Percentiles rank a stretch among this genome's conserved stretches.
Evolutionary conservation across 2,329 filamentous ascomycete species (phyloP).

Genomic region (Phyllosticta citrichinensis): DNA sequence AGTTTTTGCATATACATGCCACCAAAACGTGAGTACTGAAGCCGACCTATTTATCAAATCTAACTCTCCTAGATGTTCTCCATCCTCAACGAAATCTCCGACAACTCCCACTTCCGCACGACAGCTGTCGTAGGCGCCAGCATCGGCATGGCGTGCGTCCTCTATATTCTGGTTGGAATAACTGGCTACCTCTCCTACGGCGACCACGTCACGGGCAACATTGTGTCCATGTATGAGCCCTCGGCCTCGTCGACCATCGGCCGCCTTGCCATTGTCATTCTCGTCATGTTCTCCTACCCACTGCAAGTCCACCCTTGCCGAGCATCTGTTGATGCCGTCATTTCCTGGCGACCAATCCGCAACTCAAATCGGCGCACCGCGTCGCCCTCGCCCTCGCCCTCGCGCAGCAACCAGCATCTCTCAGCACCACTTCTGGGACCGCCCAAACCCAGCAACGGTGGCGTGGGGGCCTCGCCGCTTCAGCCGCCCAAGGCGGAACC

Average conservation of each 20-base stretch:
- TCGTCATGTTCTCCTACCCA: constrained; percentile 94
- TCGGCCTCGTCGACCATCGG: constrained; percentile 82
- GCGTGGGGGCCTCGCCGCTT: neutral
- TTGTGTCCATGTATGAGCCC: constrained; percentile 72
- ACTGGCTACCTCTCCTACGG: constrained; percentile 96
- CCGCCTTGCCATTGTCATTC: constrained; percentile 86
- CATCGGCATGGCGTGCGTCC: constrained; percentile 75
- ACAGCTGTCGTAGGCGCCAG: constrained; percentile 71
- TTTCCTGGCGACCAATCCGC: constrained; percentile 67
- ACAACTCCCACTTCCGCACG: constrained; percentile 70
- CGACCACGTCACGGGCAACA: constrained; percentile 80
- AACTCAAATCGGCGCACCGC: constrained; percentile 18
- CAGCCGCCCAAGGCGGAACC: constrained; percentile 26
- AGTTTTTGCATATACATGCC: constrained; percentile 98
- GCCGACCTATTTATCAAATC: neutral
- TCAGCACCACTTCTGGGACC: constrained; percentile 18
- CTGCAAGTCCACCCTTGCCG: constrained; percentile 93
- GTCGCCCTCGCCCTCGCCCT: constrained; percentile 32
- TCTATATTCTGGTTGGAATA: constrained; percentile 86
- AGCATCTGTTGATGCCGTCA: constrained; percentile 87
- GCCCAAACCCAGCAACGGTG: constrained; percentile 12
- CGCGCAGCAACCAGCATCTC: constrained; percentile 32
- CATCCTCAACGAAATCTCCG: constrained; percentile 85
- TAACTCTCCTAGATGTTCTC: constrained; percentile 73
- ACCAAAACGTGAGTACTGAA: constrained; percentile 72